phyloP scores from a whole-genome alignment of 2,329 filamentous ascomycete species.

The Amauroascus niger region DNA sequence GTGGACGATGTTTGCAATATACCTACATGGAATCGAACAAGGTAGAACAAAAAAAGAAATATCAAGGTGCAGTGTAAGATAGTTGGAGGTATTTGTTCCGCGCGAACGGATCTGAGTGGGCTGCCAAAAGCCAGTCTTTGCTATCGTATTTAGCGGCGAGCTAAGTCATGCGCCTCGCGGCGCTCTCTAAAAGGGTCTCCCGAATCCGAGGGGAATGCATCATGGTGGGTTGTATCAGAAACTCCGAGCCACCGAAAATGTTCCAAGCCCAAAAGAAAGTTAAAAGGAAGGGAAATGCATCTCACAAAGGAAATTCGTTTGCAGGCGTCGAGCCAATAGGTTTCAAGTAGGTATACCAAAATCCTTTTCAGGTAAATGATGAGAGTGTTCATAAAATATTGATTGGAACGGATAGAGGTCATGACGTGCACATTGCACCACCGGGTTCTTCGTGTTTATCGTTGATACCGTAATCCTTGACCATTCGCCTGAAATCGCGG shows the following conservation, averaged over 20 bases:
- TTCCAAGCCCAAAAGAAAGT: conserved; percentile 5
- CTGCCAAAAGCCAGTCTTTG: conserved; percentile 8
- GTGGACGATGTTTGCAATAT: conserved; percentile 9
- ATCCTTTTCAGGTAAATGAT: neutral
- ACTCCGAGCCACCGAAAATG: conserved; percentile 3
- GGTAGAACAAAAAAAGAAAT: conserved; percentile 4
- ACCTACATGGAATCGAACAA: conserved; percentile 3
- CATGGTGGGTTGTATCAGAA: neutral
- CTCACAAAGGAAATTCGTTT: conserved; percentile 17
- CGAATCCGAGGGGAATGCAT: neutral
- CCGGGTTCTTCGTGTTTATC: conserved; percentile 27
- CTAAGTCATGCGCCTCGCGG: conserved; percentile 10
- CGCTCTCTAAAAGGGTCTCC: conserved; percentile 13
- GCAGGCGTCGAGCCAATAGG: conserved; percentile 16
- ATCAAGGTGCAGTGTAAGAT: conserved; percentile 14
- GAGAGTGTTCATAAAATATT: neutral
- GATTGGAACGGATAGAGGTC: neutral
- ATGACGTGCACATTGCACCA: conserved; percentile 14
- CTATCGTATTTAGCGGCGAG: conserved; percentile 7
- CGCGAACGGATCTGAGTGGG: conserved; percentile 12
- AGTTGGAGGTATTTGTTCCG: conserved; percentile 14
- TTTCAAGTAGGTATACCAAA: conserved; percentile 8
- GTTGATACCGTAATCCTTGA: conserved; percentile 56
- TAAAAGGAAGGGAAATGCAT: neutral
- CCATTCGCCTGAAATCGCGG: conserved; percentile 82